A percentile compares a stretch with the other conserved stretches of the same genome.
These are phyloP conservation scores for Plasmopara viticola DNA, from an alignment of 352 stramenopile genomes.

Conservation along the genomic window DNA sequence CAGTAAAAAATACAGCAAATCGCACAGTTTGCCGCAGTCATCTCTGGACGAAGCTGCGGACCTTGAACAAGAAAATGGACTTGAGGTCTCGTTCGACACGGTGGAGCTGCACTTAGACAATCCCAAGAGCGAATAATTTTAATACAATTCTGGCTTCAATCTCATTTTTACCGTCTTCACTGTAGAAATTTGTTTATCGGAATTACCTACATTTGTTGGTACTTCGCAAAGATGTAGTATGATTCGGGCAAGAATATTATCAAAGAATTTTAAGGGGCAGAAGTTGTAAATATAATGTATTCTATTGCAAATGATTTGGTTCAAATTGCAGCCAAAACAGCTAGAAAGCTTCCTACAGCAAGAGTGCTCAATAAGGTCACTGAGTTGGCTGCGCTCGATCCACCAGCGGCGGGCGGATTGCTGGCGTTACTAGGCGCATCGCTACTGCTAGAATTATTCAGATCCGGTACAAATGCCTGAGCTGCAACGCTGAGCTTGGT, in stretches of 20 bases:
- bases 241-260: no score
- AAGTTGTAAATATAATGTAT: no score
- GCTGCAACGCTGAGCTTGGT: conserved; percentile 43
- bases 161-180: no score
- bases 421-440: conserved; percentile 16
- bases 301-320: no score
- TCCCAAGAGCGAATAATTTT: conserved; percentile 17
- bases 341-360: no score
- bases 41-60: conserved; percentile 14
- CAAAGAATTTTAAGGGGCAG: no score
- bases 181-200: no score
- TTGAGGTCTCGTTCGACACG: conserved; percentile 20
- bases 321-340: no score
- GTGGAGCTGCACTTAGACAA: conserved; percentile 23
- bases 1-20: conserved; percentile 73
- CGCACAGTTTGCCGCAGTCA: conserved; percentile 34
- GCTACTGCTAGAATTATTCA: conserved; percentile 16
- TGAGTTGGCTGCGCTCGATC: conserved; percentile 19
- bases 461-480: conserved; percentile 21
- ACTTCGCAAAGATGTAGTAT: no score
- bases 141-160: no score
- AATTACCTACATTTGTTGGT: no score
- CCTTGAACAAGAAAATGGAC: conserved; percentile 9
- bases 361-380: neutral
- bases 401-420: neutral